These are phyloP conservation scores for Nephelium lappaceum DNA, from an alignment of 345 rosid species.

Conservation along the genomic window DNA sequence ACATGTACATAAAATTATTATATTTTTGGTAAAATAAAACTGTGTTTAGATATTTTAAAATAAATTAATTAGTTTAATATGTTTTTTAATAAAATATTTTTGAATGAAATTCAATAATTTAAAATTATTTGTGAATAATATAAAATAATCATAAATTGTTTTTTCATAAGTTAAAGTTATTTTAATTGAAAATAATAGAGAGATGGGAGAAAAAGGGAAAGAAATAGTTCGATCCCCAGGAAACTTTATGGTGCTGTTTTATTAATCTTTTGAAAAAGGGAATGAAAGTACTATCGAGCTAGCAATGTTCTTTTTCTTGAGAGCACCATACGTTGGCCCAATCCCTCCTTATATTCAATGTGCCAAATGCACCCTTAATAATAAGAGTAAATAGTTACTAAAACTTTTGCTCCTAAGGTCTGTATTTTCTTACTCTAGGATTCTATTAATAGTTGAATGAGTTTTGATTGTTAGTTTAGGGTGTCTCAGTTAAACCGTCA, in stretches of 20 bases:
- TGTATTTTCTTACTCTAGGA: not conserved
- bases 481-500: not conserved
- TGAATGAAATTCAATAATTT: too few relatives aligned
- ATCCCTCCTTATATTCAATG: not conserved
- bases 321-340: not conserved
- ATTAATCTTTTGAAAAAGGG: too few relatives aligned
- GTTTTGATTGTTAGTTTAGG: not conserved
- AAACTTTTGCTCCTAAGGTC: not conserved
- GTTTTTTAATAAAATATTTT: too few relatives aligned
- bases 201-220: too few relatives aligned
- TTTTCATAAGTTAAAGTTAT: too few relatives aligned
- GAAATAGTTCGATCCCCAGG: not conserved
- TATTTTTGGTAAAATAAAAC: too few relatives aligned
- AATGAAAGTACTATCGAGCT: too few relatives aligned
- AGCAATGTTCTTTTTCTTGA: not conserved
- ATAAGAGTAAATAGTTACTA: not conserved
- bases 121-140: not conserved
- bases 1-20: too few relatives aligned
- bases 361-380: not conserved
- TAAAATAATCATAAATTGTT: not conserved
- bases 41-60: too few relatives aligned
- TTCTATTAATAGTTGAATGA: not conserved
- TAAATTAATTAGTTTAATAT: too few relatives aligned
- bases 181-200: not conserved
- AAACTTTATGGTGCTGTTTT: not conserved